phyloP scores from a whole-genome alignment of 305 asterid species.

The Solanum hybrid region DNA sequence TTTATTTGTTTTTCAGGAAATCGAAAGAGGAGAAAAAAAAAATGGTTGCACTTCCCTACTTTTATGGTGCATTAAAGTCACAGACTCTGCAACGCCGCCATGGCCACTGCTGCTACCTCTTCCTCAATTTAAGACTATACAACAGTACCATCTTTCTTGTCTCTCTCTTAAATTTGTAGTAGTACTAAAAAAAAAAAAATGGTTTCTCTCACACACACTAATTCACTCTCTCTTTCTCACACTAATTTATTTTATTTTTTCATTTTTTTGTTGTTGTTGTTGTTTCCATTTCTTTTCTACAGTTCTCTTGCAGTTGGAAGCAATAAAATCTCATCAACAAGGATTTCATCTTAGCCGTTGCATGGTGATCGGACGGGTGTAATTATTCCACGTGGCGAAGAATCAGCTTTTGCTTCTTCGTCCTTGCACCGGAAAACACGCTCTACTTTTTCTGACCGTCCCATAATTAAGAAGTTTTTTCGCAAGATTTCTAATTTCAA shows the following conservation, averaged over 20 bases:
- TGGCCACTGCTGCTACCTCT: constrained; percentile 47
- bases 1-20: background rate
- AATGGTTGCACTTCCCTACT: background rate
- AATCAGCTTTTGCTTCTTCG: constrained; percentile 26
- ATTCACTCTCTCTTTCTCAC: background rate
- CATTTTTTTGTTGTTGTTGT: background rate
- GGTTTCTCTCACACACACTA: constrained; percentile 7
- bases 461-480: constrained; percentile 22
- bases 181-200: background rate
- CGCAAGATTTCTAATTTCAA: constrained; percentile 11
- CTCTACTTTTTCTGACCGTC: constrained; percentile 53
- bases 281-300: constrained; percentile 35
- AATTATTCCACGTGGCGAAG: constrained; percentile 28
- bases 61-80: constrained; percentile 32
- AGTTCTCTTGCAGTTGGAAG: constrained; percentile 45
- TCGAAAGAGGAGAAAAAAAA: background rate
- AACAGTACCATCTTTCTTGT: constrained; percentile 17
- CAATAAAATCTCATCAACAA: constrained; percentile 23
- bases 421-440: constrained; percentile 68
- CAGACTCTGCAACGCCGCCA: constrained; percentile 98
- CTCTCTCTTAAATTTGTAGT: constrained; percentile 8
- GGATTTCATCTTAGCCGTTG: constrained; percentile 28
- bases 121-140: constrained; percentile 22
- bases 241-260: background rate
- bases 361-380: constrained; percentile 18